Percentiles rank a stretch among this genome's conserved stretches.
phyloP scores from a whole-genome alignment of 73 alveolate species.

The Paramecium pentaurelia region DNA sequence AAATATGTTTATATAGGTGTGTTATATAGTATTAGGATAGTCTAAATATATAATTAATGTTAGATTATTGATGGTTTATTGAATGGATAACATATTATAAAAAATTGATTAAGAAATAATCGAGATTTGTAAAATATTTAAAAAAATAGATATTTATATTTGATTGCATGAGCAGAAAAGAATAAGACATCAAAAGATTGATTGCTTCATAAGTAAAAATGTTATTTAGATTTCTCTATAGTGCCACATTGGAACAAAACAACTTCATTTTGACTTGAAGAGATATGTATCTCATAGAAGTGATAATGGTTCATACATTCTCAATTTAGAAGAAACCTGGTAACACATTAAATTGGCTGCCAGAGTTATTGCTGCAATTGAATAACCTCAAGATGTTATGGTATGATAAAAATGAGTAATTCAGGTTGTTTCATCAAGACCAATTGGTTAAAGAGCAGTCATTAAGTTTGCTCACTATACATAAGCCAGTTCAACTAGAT shows the following conservation, averaged over 20 bases:
- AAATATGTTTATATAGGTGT: not conserved
- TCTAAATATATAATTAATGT: not conserved
- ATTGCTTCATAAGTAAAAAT: constrained; percentile 58
- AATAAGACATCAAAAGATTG: constrained; percentile 64
- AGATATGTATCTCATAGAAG: constrained; percentile 76
- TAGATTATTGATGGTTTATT: not conserved
- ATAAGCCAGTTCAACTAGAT: constrained; percentile 77
- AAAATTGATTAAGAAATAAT: not conserved
- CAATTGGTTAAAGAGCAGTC: constrained; percentile 96
- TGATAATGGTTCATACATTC: constrained; percentile 71
- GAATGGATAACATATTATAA: not conserved
- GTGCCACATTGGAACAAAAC: constrained; percentile 77
- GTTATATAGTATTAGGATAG: not conserved
- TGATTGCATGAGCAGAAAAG: constrained; percentile 56
- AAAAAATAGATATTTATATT: constrained; percentile 14
- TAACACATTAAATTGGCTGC: constrained; percentile 90
- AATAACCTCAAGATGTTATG: constrained; percentile 80
- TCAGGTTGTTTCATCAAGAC: constrained; percentile 77
- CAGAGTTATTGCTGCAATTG: constrained; percentile 88
- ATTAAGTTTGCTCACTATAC: constrained; percentile 93
- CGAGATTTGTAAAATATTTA: constrained; percentile 36
- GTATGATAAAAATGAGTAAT: constrained; percentile 29
- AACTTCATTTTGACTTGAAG: constrained; percentile 76
- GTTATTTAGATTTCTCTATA: not conserved
- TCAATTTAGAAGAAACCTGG: constrained; percentile 84